Conservation (phyloP, 2,329 filamentous ascomycete species). For the Venturia pyrina region DNA sequence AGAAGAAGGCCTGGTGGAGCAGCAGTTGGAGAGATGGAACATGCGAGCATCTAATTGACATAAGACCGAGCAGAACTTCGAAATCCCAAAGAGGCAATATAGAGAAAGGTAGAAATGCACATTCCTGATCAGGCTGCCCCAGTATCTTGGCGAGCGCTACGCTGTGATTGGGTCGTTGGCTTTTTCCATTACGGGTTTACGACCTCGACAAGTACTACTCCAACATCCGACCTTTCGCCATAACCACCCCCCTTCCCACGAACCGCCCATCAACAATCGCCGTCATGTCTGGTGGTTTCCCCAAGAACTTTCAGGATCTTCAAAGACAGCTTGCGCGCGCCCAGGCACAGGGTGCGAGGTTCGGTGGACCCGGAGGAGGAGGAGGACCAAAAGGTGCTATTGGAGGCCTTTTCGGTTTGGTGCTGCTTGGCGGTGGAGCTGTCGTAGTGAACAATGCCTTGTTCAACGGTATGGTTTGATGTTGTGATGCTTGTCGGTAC, state of each 20-base stretch:
- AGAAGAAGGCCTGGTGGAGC: too few species aligned
- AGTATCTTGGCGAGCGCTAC: not conserved
- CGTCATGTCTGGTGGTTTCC: constrained; percentile 35
- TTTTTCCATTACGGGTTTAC: not conserved
- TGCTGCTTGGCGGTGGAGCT: constrained; percentile 45
- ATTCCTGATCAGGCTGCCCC: not conserved
- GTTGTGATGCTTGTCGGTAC: not conserved
- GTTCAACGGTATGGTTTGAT: constrained; percentile 49
- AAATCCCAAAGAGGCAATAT: not conserved
- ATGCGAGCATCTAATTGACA: too few species aligned
- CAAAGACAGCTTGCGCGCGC: constrained; percentile 47
- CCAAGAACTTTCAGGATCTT: constrained; percentile 54
- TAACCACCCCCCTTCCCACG: not conserved
- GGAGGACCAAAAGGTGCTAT: constrained; percentile 41
- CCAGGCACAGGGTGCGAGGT: constrained; percentile 37
- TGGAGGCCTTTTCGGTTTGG: constrained; percentile 43
- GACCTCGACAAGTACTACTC: not conserved
- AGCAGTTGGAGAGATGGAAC: too few species aligned
- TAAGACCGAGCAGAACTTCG: too few species aligned
- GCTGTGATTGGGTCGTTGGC: not conserved
- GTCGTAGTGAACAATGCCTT: constrained; percentile 52
- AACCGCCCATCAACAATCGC: not conserved
- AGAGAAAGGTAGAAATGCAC: not conserved
- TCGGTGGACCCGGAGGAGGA: constrained; percentile 40
- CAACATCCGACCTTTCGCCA: not conserved